phyloP scores from a whole-genome alignment of 768 basidiomycete species.

The Auriculariales sp. region DNA sequence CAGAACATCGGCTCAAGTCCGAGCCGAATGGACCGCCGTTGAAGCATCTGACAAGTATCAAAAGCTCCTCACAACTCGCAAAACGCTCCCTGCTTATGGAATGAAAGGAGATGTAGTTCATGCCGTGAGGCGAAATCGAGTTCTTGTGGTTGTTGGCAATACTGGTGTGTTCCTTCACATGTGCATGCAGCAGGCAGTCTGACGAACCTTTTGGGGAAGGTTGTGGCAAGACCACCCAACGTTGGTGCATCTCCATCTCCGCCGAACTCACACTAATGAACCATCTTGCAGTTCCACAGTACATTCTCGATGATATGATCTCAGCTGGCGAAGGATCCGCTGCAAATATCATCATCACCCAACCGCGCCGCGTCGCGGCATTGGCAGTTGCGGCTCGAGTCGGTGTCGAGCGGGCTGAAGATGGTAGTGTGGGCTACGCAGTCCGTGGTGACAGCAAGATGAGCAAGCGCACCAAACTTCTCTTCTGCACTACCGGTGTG shows the following conservation, averaged over 20 bases:
- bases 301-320: constrained; percentile 76
- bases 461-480: constrained; percentile 47
- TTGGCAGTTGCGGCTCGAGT: constrained; percentile 81
- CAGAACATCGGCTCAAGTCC: constrained; percentile 35
- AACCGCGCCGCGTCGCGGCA: constrained; percentile 80
- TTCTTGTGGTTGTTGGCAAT: constrained; percentile 80
- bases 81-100: constrained; percentile 62
- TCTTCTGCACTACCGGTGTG: constrained; percentile 95
- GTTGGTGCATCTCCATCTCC: constrained; percentile 22
- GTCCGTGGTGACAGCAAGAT: constrained; percentile 78
- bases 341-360: constrained; percentile 72
- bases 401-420: constrained; percentile 61
- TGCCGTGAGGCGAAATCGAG: constrained; percentile 40
- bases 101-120: constrained; percentile 48
- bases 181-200: background rate
- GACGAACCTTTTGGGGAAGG: constrained; percentile 23
- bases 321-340: constrained; percentile 38
- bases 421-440: constrained; percentile 73
- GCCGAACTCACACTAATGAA: background rate
- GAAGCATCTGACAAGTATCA: constrained; percentile 33
- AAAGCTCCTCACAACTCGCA: constrained; percentile 39
- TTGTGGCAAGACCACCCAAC: constrained; percentile 83
- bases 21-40: constrained; percentile 34
- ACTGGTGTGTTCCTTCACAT: constrained; percentile 36
- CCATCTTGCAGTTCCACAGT: constrained; percentile 55